Evolutionary conservation across 768 basidiomycete genomes (phyloP), one percentile per base, ranked within the genome.

Genomic region (Termitomyces sp.): DNA sequence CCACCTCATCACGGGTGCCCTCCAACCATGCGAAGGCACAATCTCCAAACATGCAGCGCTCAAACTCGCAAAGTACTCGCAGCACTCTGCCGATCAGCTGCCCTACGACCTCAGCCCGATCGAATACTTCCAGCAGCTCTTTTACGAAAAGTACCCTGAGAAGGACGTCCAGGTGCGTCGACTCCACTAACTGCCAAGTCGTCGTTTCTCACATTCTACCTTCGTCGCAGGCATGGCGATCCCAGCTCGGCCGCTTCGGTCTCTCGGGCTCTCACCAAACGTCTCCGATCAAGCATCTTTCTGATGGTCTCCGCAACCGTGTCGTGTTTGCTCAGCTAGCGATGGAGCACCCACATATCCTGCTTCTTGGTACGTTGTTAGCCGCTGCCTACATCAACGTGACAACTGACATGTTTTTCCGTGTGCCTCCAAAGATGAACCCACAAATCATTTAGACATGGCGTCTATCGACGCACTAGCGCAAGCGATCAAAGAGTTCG

Each of bases 361-460:
- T 98, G 27, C 77, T 98, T 29, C 84, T 95, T 45, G 88, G 86
- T 88, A 63, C n/a, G n/a, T n/a, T 57, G 81, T 73, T 17, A 44
- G 46, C 50, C 56, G 38, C 23, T 19, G 61, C 42, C 53, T 54
- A 37, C 41, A 46, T 56, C 47, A 27, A 40, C 32, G 40, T 32
- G 53, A 19, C 31, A n/a, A 44, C 44, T 53, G 21, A 54, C 14
- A 3, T n/a, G n/a, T n/a, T n/a, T n/a, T n/a, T n/a, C 21, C n/a
- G 16, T 23, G 31, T 23, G 6, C 48, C 4, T 54, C 12, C n/a
- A 47, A 60, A 85, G 94, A 95, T 71, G 93, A 96, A 73, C 94
- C 95, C 50, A 98, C 95, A 40, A 98, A 97, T 71, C 95, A 98
- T 73, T 83, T 97, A 82, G 95, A 97, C 71, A 96, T 97, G 96